phyloP scores from a whole-genome alignment of 2,329 filamentous ascomycete species.

The Aspergillus terreus region DNA sequence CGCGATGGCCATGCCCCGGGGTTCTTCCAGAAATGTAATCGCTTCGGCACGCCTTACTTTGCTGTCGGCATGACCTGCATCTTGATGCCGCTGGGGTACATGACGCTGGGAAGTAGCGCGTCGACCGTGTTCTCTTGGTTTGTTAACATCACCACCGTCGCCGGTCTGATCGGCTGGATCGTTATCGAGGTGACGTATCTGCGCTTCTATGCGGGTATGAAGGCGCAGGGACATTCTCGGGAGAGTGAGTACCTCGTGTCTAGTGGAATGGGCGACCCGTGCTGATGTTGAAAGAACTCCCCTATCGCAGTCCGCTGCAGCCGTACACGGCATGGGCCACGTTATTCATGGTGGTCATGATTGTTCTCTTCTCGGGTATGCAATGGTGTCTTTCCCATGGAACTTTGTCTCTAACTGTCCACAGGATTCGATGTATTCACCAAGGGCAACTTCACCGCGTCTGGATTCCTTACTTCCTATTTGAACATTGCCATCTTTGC shows the following conservation, averaged over 20 bases:
- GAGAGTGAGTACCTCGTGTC: too few species aligned
- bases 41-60: conserved; percentile 43
- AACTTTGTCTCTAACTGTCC: neutral
- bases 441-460: neutral
- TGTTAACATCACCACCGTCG: conserved; percentile 58
- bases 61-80: conserved; percentile 39
- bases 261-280: too few species aligned
- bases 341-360: too few species aligned
- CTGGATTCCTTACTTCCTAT: neutral
- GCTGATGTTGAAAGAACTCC: neutral
- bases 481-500: neutral
- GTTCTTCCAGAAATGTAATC: conserved; percentile 40
- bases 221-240: neutral
- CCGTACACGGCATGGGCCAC: neutral
- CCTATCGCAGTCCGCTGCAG: neutral
- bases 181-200: neutral
- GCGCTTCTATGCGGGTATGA: neutral
- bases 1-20: conserved; percentile 51
- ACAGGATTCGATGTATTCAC: neutral
- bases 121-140: conserved; percentile 66
- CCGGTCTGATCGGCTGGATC: conserved; percentile 62
- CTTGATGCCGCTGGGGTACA: conserved; percentile 44
- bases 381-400: neutral
- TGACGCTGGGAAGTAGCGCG: conserved; percentile 46
- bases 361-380: neutral